Evolutionary conservation across 129 eudicot genomes (phyloP), one percentile per base, ranked within the genome.

Genomic region (Helichrysum umbraculigerum): DNA sequence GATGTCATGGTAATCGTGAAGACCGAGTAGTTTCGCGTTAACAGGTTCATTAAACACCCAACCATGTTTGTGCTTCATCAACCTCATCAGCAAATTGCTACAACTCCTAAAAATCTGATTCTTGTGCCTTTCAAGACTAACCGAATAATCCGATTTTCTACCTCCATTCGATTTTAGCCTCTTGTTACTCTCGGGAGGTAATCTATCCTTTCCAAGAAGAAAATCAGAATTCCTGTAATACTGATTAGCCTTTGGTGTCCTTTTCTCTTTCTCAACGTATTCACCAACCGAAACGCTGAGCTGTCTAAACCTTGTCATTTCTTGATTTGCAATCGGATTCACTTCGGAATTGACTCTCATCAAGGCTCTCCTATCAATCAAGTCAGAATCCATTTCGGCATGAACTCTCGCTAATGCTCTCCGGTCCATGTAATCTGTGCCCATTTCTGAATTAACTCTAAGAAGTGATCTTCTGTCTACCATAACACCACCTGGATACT

Each of bases 171-270:
- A 20, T 77, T 93, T 90, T 50, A 62, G 19, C 52, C 84, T 75
- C 80, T 85, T 90, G 71, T 88, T 85, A 41, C 89, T 93, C 78
- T 93, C 98, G n/a, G 93, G 83, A 5, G 98, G 98, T 22, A 93
- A 81, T 47, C 90, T 71, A 25, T 93, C 98, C 71, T 90, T 91
- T 2, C 88, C 98, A 21, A 90, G 85, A 60, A 93, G 88, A 19
- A 93, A 90, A 64, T 93, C 97, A 0, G 97, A 87, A 79, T 87
- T 86, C 44, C 91, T 70, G 58, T 93, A 93, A 41, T 44, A 86
- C 28, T 85, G 96, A 76, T 93, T 93, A 0, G 96, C 98, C 71
- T 93, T 93, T 0, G 98, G 98, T 15, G 97, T 91, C 64, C 98
- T 83, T 80, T 93, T 93, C 85, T 93, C 98, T 82, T 86, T 93